Evolutionary conservation across 805 yeast genomes (phyloP).

Genomic region (Lipomyces kockii): DNA sequence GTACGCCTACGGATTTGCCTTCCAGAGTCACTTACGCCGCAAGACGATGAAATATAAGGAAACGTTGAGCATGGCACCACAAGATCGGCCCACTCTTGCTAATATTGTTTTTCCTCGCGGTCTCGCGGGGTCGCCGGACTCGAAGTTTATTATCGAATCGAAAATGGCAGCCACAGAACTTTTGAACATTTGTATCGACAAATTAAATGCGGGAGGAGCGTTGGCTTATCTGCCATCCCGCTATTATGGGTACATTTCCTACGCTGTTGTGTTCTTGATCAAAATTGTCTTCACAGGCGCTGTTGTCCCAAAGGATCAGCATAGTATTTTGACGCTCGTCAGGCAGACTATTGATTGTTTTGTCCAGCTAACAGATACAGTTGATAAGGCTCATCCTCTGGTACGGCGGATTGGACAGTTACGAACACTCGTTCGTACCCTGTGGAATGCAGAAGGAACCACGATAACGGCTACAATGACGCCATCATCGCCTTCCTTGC

Average conservation of each 20-base stretch:
- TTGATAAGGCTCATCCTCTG: constrained; percentile 29
- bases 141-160: constrained; percentile 37
- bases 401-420: constrained; percentile 29
- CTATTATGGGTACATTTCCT: constrained; percentile 35
- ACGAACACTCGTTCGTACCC: constrained; percentile 23
- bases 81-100: constrained; percentile 16
- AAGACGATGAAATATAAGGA: constrained; percentile 19
- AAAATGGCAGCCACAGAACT: constrained; percentile 35
- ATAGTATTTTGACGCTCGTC: constrained; percentile 20
- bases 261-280: constrained; percentile 39
- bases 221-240: constrained; percentile 37
- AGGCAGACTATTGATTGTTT: constrained; percentile 22
- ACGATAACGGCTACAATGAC: background rate
- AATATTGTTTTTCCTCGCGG: constrained; percentile 37
- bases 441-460: constrained; percentile 28
- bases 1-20: constrained; percentile 39
- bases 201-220: constrained; percentile 36
- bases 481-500: background rate
- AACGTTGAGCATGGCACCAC: constrained; percentile 12
- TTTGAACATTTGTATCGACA: constrained; percentile 32
- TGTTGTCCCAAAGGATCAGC: constrained; percentile 28
- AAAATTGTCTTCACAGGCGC: constrained; percentile 40
- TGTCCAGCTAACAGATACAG: constrained; percentile 16
- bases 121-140: constrained; percentile 36
- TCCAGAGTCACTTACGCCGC: constrained; percentile 37